Percentiles rank a stretch among this genome's conserved stretches.
Evolutionary conservation across 805 yeast species (phyloP).

Genomic region (Saccharomyces jurei): DNA sequence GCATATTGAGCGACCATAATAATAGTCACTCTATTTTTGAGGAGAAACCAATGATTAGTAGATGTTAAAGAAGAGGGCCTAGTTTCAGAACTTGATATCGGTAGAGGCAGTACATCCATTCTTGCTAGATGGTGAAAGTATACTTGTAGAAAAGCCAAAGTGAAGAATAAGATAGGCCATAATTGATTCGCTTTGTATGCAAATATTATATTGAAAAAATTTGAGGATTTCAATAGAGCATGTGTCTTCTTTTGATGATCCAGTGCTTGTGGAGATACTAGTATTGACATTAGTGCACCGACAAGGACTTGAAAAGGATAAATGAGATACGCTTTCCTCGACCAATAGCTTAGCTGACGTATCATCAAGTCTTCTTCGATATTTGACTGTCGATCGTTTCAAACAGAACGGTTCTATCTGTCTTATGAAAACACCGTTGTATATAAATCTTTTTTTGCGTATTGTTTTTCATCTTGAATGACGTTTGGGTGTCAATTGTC

Average conservation of each 20-base stretch:
- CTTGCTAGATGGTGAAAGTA: slow-evolving; percentile 2
- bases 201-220: slow-evolving; percentile 28
- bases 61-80: neutral
- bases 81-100: neutral
- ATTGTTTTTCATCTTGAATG: neutral
- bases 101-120: neutral
- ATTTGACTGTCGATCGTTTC: neutral
- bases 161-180: slow-evolving; percentile 22
- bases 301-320: slow-evolving; percentile 14
- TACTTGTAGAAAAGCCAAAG: slow-evolving; percentile 16
- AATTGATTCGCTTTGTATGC: slow-evolving; percentile 31
- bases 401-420: neutral
- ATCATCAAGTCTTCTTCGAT: neutral
- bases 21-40: neutral
- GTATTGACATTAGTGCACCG: slow-evolving; percentile 15
- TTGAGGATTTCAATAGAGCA: slow-evolving; percentile 23
- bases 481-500: slow-evolving; percentile 1
- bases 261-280: slow-evolving; percentile 14
- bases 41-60: neutral
- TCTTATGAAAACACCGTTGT: neutral
- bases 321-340: slow-evolving; percentile 4
- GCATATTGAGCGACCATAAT: slow-evolving; percentile 15
- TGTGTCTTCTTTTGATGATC: slow-evolving; percentile 12
- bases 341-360: neutral
- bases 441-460: neutral